Evolutionary conservation across 176 grass and related monocot genomes (phyloP).

Genomic region (Oropetium thomaeum): DNA sequence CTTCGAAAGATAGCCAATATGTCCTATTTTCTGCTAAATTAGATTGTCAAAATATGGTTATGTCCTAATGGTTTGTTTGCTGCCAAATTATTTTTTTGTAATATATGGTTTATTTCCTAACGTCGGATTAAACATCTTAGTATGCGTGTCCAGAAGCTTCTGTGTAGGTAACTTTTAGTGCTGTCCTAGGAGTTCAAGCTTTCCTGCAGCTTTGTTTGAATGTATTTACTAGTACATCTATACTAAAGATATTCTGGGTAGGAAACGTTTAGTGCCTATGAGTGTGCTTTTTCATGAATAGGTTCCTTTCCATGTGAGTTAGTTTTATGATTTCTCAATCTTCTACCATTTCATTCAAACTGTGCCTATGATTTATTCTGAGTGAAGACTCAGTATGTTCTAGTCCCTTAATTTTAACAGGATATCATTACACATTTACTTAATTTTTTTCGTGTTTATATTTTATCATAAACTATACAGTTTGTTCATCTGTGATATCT

Average conservation of each 20-base stretch:
- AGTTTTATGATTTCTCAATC: not conserved
- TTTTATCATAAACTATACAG: not conserved
- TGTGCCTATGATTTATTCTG: not conserved
- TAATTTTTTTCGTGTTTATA: not conserved
- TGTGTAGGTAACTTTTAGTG: not conserved
- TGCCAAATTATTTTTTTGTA: not conserved
- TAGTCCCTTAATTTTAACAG: not conserved
- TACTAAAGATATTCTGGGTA: not conserved
- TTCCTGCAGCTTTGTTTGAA: not conserved
- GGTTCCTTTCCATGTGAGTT: not conserved
- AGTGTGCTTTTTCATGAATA: not conserved
- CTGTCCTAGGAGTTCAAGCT: not conserved
- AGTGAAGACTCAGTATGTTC: not conserved
- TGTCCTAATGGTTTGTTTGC: slow-evolving; percentile 3
- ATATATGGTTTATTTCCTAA: not conserved
- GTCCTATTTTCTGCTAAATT: slow-evolving; percentile 4
- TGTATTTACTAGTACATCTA: not conserved
- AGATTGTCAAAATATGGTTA: not conserved
- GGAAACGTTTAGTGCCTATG: not conserved
- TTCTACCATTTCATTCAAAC: not conserved
- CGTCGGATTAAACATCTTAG: not conserved
- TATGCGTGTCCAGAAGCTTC: not conserved
- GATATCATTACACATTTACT: not conserved
- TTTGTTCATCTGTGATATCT: not conserved
- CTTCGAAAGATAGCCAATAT: not conserved